Evolutionary conservation across 331 rosid genomes (phyloP).

Genomic region (Erythrophleum ivorense): DNA sequence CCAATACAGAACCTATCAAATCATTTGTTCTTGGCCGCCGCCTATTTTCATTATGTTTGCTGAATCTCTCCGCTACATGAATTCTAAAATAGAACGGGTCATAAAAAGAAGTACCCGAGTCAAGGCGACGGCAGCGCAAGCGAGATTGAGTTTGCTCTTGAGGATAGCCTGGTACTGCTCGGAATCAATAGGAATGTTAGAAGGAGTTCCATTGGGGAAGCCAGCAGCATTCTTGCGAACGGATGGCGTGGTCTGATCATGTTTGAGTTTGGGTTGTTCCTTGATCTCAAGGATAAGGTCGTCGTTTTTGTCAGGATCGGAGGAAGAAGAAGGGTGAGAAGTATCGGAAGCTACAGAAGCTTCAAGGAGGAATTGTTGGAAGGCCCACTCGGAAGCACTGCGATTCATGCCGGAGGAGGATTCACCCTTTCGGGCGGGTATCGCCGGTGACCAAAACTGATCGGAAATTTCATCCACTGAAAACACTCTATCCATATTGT

Average conservation of each 20-base stretch:
- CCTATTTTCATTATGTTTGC: background rate
- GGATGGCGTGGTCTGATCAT: background rate
- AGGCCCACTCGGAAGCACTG: slow-evolving; percentile 93
- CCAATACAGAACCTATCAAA: slow-evolving; percentile 23
- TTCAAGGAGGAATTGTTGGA: slow-evolving; percentile 77
- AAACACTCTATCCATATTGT: slow-evolving; percentile 82
- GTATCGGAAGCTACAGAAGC: slow-evolving; percentile 47
- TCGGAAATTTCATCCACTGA: slow-evolving; percentile 84
- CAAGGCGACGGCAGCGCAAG: slow-evolving; percentile 93
- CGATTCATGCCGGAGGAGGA: slow-evolving; percentile 69
- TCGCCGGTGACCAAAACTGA: slow-evolving; percentile 67
- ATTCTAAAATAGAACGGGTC: background rate
- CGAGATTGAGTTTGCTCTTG: slow-evolving; percentile 86
- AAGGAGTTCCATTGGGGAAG: slow-evolving; percentile 32
- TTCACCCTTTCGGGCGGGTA: slow-evolving; percentile 25
- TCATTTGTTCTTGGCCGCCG: background rate
- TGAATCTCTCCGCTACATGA: slow-evolving; percentile 12
- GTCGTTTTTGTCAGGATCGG: slow-evolving; percentile 46
- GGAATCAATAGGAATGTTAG: slow-evolving; percentile 57
- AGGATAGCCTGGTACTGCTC: slow-evolving; percentile 81
- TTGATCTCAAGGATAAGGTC: slow-evolving; percentile 48
- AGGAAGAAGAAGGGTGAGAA: slow-evolving; percentile 49
- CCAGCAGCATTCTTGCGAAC: slow-evolving; percentile 32
- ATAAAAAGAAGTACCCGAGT: slow-evolving; percentile 59
- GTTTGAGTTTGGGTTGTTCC: slow-evolving; percentile 18